Evolutionary conservation across 1,284 basidiomycete species (phyloP), one percentile per base, ranked within the genome.

Genomic region (Microbotryum lychnidis-dioicae): DNA sequence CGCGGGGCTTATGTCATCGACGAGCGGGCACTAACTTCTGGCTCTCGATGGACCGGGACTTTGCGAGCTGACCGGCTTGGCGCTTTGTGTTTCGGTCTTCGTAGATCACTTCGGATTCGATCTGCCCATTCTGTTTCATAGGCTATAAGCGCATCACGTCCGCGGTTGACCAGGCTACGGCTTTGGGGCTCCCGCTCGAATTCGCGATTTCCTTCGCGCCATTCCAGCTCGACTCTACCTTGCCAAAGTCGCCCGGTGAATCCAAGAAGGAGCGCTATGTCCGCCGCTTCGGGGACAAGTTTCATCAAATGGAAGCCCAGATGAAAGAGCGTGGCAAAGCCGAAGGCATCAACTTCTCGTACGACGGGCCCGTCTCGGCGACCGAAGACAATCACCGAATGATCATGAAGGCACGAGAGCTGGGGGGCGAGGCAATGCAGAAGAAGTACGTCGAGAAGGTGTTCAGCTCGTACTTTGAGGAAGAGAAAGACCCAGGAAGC

Each of bases 141-240:
- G 83, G 82, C 16, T 82, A 85, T 74, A 82, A 83, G 73, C 85
- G 87, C 70, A 80, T 90, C 59, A 77, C 84, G 55, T 78, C 80
- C 50, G 87, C 87, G 37, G 67, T 74, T 47, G 65, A 69, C 1
- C 82, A 86, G 51, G 77, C 80, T 1, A 79, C 82, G 57, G 83
- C 81, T 72, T 76, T 79, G 64, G 80, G 84, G 64, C 81, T 85
- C 2, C 83, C 84, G 5, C 70, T 87, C 52, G 58, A 66, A 29
- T 87, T 90, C 77, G 81, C 86, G 62, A 76, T 90, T 73, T 84
- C 87, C 67, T 86, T 86, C 74, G 77, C 85, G 65, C 88, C 88
- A 0, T 90, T 84, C 78, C 77, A 60, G 60, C 80, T 89, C 71
- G 78, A 82, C 70, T 63, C 80, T 42, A 77, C 77, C 55, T 76